Conservation (phyloP, 768 basidiomycete species). For the Paxillus involutus region DNA sequence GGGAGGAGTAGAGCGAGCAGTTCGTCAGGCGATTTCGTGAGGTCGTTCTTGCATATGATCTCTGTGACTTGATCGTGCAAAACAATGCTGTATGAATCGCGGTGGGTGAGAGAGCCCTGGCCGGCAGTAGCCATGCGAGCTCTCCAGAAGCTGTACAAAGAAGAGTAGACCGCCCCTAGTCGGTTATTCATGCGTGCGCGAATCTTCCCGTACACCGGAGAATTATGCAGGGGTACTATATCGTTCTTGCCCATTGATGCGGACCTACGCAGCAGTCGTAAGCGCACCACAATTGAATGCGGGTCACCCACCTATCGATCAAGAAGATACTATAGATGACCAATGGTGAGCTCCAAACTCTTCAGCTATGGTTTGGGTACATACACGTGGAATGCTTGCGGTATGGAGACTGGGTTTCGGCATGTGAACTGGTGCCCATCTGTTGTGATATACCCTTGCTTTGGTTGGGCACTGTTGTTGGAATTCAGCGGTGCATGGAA, state of each 20-base stretch:
- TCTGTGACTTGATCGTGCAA: slow-evolving; percentile 36
- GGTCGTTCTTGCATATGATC: slow-evolving; percentile 42
- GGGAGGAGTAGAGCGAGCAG: slow-evolving; percentile 41
- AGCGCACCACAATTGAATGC: neutral
- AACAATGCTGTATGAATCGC: slow-evolving; percentile 57
- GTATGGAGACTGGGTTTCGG: slow-evolving; percentile 46
- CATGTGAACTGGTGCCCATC: slow-evolving; percentile 60
- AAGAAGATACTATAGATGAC: slow-evolving; percentile 15
- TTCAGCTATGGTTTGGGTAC: slow-evolving; percentile 17
- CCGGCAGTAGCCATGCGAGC: slow-evolving; percentile 42
- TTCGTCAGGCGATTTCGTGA: slow-evolving; percentile 39
- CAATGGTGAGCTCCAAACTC: neutral
- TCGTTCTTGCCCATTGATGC: slow-evolving; percentile 47
- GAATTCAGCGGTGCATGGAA: slow-evolving; percentile 43
- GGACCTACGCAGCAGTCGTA: slow-evolving; percentile 35
- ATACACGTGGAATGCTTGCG: slow-evolving; percentile 60
- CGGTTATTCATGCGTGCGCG: slow-evolving; percentile 40
- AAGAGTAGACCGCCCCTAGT: slow-evolving; percentile 57
- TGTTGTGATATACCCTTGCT: slow-evolving; percentile 46
- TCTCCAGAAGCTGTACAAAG: slow-evolving; percentile 53
- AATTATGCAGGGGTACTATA: slow-evolving; percentile 37
- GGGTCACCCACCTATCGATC: slow-evolving; percentile 17
- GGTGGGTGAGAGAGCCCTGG: slow-evolving; percentile 29
- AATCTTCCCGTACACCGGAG: slow-evolving; percentile 36
- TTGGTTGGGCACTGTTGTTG: slow-evolving; percentile 19